These are phyloP conservation scores for Acacia crassicarpa DNA, from an alignment of 306 rosid genomes.

Conservation along the genomic window DNA sequence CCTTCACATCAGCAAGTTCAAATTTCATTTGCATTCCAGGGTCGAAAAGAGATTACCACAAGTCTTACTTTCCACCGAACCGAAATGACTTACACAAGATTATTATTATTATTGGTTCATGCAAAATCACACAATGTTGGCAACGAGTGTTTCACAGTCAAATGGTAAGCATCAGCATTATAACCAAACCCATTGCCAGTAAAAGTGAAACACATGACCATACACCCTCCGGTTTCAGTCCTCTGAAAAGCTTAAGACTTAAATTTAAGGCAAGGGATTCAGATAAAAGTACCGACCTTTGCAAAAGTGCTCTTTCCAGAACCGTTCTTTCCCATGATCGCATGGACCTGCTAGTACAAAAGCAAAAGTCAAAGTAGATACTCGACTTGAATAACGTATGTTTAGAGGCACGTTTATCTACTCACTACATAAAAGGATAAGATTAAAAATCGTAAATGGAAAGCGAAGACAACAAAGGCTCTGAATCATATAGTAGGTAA, in stretches of 20 bases:
- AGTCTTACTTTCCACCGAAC: neutral
- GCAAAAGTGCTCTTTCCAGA: constrained; percentile 96
- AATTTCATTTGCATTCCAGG: neutral
- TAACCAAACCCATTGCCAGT: neutral
- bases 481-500: neutral
- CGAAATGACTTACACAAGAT: neutral
- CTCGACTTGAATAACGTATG: neutral
- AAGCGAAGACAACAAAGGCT: neutral
- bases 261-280: neutral
- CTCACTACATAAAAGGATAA: neutral
- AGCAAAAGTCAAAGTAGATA: neutral
- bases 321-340: constrained; percentile 95
- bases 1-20: neutral
- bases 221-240: neutral
- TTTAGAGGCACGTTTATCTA: neutral
- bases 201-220: neutral
- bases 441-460: neutral
- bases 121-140: neutral
- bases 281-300: constrained; percentile 48
- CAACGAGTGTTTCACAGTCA: neutral
- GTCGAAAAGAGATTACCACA: neutral
- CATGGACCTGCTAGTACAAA: constrained; percentile 60
- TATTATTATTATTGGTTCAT: neutral
- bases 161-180: neutral
- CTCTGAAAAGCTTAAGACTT: neutral